Percentiles rank a stretch among this genome's conserved stretches.
phyloP scores from a whole-genome alignment of 331 rosid species.

The Quercus tomentella region DNA sequence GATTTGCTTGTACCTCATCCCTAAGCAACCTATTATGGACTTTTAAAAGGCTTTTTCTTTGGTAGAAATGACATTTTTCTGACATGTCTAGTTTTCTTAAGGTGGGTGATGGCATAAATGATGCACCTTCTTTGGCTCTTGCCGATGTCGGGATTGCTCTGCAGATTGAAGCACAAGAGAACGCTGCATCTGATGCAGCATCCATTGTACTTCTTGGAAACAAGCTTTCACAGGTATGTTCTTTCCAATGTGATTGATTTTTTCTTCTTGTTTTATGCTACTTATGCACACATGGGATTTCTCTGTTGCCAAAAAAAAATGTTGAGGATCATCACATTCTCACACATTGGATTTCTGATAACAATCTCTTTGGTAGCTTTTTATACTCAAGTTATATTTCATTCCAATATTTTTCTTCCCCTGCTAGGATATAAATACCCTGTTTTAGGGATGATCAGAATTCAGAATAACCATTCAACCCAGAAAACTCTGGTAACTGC shows the following conservation, averaged over 20 bases:
- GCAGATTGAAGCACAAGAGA: conserved; percentile 84
- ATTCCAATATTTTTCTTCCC: neutral
- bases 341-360: neutral
- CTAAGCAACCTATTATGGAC: neutral
- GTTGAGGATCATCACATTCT: neutral
- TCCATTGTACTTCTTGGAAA: conserved; percentile 91
- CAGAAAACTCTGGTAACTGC: neutral
- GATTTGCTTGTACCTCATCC: neutral
- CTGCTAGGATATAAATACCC: neutral
- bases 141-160: conserved; percentile 97
- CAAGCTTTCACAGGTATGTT: conserved; percentile 80
- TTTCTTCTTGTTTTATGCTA: conserved; percentile 13
- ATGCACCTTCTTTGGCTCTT: conserved; percentile 94
- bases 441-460: no score
- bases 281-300: neutral
- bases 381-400: neutral
- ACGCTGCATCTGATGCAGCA: conserved; percentile 96
- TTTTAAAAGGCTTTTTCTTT: neutral
- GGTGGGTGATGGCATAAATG: conserved; percentile 99
- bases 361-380: neutral
- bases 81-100: conserved; percentile 18
- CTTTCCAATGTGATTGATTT: conserved; percentile 17
- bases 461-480: no score
- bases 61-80: neutral
- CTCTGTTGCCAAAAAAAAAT: neutral